Conservation (phyloP, 305 asterid species). For the Lippia alba region DNA sequence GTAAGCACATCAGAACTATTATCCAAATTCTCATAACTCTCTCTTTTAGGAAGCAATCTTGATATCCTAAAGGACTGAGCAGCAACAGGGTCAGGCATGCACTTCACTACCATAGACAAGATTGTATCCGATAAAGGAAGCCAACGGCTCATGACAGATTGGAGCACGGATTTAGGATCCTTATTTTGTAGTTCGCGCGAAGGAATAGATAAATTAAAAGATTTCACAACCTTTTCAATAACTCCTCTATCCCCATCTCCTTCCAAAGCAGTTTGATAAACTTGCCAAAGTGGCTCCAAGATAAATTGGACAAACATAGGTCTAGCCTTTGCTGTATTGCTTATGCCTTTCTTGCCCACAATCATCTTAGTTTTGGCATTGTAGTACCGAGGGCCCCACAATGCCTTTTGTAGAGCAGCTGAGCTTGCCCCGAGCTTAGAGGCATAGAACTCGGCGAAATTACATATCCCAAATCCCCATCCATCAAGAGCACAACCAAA, state of each 20-base stretch:
- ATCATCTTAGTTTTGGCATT: constrained; percentile 75
- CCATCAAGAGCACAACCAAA: constrained; percentile 98
- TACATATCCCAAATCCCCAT: constrained; percentile 82
- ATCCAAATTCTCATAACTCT: constrained; percentile 37
- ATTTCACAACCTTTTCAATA: constrained; percentile 69
- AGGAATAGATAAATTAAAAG: constrained; percentile 80
- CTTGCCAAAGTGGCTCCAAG: constrained; percentile 93
- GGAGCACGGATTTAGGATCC: constrained; percentile 85
- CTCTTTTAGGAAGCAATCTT: constrained; percentile 83
- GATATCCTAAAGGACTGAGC: constrained; percentile 85
- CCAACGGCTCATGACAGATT: constrained; percentile 94
- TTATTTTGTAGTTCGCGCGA: constrained; percentile 83
- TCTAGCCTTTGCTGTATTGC: constrained; percentile 65
- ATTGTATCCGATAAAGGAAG: constrained; percentile 82
- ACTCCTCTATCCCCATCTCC: constrained; percentile 57
- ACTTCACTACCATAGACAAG: constrained; percentile 78
- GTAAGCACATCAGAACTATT: constrained; percentile 56
- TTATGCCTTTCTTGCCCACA: constrained; percentile 75
- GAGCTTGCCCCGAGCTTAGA: constrained; percentile 76
- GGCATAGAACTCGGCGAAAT: constrained; percentile 79
- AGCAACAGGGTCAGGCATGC: constrained; percentile 75
- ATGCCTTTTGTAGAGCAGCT: constrained; percentile 66
- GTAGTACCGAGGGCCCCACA: constrained; percentile 91
- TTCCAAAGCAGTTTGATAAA: constrained; percentile 72
- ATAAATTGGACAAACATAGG: constrained; percentile 93